These are phyloP conservation scores for Metarhizium humberi DNA, from an alignment of 2,329 filamentous ascomycete genomes.

Conservation along the genomic window DNA sequence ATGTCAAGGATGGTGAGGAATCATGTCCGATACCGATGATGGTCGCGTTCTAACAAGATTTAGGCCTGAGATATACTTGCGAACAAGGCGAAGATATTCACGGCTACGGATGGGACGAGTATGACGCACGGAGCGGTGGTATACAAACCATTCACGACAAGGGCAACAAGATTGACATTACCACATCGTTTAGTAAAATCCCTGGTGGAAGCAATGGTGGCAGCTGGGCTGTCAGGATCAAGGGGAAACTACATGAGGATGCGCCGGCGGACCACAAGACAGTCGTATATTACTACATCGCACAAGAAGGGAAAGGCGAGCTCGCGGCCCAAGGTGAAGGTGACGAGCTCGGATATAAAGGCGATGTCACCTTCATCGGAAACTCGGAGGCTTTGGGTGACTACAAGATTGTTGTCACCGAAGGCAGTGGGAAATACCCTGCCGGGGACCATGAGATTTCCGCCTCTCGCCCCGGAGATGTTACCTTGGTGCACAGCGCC, in stretches of 20 bases:
- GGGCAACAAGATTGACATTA: conserved; percentile 80
- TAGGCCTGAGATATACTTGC: conserved; percentile 87
- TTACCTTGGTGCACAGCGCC: conserved; percentile 67
- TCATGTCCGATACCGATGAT: neutral
- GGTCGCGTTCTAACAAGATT: neutral
- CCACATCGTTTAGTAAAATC: conserved; percentile 88
- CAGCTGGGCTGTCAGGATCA: conserved; percentile 85
- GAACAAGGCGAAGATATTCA: conserved; percentile 91
- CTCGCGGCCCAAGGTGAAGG: conserved; percentile 49
- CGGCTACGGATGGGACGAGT: conserved; percentile 97
- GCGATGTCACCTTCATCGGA: conserved; percentile 62
- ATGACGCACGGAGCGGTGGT: conserved; percentile 80
- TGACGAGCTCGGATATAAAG: conserved; percentile 41
- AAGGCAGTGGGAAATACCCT: conserved; percentile 55
- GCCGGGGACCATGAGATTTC: conserved; percentile 57
- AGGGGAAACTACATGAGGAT: conserved; percentile 66
- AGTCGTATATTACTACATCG: conserved; percentile 72
- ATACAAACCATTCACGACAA: conserved; percentile 85
- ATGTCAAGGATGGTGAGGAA: conserved; percentile 61
- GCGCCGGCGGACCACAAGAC: conserved; percentile 60
- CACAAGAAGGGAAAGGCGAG: conserved; percentile 63
- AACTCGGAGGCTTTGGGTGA: conserved; percentile 63
- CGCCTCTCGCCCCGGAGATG: conserved; percentile 60
- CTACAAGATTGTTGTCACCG: conserved; percentile 70
- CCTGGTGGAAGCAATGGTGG: conserved; percentile 78